Percentiles rank a stretch among this genome's conserved stretches.
Conservation (phyloP, 2,329 filamentous ascomycete species). For the Cladosporium sp. region DNA sequence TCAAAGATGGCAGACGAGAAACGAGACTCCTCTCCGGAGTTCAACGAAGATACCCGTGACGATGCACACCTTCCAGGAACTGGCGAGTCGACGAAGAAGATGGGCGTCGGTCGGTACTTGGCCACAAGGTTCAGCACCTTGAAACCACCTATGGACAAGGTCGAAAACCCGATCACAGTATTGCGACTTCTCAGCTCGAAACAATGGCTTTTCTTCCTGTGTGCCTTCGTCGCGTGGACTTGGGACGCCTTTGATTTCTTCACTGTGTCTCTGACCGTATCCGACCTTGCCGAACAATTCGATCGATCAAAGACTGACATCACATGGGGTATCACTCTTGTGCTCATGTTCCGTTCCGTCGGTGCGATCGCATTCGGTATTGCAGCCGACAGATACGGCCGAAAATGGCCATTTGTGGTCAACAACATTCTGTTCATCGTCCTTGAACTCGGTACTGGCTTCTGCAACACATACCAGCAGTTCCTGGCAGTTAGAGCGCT, state of each 20-base stretch:
- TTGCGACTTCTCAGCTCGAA: conserved; percentile 48
- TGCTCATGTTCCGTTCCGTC: conserved; percentile 58
- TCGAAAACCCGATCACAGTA: conserved; percentile 51
- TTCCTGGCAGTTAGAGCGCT: conserved; percentile 57
- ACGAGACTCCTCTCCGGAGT: conserved; percentile 13
- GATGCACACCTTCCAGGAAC: conserved; percentile 16
- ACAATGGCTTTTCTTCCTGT: conserved; percentile 56
- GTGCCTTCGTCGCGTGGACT: conserved; percentile 47
- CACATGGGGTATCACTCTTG: conserved; percentile 54
- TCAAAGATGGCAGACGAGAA: conserved; percentile 16
- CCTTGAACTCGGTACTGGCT: conserved; percentile 57
- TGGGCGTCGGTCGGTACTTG: conserved; percentile 45
- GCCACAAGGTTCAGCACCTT: conserved; percentile 50
- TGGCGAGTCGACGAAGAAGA: conserved; percentile 24
- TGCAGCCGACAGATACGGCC: conserved; percentile 29
- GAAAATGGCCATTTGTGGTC: conserved; percentile 49
- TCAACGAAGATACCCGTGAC: conserved; percentile 17
- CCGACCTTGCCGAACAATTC: conserved; percentile 50
- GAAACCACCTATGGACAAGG: conserved; percentile 51
- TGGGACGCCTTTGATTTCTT: conserved; percentile 53
- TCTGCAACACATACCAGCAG: conserved; percentile 53
- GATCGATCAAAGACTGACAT: conserved; percentile 53
- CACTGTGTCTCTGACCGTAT: conserved; percentile 55
- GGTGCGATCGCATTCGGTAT: conserved; percentile 54
- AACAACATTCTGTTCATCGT: conserved; percentile 59